Conservation (phyloP, 768 basidiomycete species). For the Symmetrospora coprosmae region DNA sequence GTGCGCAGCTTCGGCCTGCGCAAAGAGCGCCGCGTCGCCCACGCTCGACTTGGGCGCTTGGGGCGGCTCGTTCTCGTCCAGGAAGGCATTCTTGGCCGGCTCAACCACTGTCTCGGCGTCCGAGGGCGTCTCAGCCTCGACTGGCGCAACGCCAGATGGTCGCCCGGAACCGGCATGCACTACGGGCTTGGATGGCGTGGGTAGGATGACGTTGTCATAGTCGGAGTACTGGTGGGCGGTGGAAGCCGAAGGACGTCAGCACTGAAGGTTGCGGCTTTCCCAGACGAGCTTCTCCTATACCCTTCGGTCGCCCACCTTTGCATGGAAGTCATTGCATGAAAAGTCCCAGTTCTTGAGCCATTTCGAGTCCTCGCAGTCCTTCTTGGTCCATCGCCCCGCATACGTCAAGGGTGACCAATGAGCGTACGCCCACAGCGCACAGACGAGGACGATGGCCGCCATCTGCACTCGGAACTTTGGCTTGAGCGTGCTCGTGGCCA, state of each 20-base stretch:
- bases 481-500: slow-evolving; percentile 60
- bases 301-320: not conserved
- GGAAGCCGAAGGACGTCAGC: too few relatives aligned
- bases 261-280: too few relatives aligned
- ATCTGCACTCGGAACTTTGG: slow-evolving; percentile 67
- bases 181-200: slow-evolving; percentile 21
- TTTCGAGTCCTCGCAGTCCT: slow-evolving; percentile 56
- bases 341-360: slow-evolving; percentile 97
- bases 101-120: not conserved
- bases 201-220: slow-evolving; percentile 13
- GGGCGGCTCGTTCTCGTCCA: slow-evolving; percentile 11
- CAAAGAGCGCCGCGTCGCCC: slow-evolving; percentile 19
- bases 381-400: slow-evolving; percentile 72
- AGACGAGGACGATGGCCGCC: slow-evolving; percentile 52
- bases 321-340: slow-evolving; percentile 43
- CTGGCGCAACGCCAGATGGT: slow-evolving; percentile 41
- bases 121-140: slow-evolving; percentile 20
- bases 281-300: too few relatives aligned
- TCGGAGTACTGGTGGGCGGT: slow-evolving; percentile 13
- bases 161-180: slow-evolving; percentile 1
- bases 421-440: slow-evolving; percentile 52
- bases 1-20: slow-evolving; percentile 20
- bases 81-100: slow-evolving; percentile 8
- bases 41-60: slow-evolving; percentile 9
- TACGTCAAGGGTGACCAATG: slow-evolving; percentile 72